A percentile compares a stretch with the other conserved stretches of the same genome.
phyloP scores from a whole-genome alignment of 2,329 filamentous ascomycete species.

The Parascedosporium putredinis region DNA sequence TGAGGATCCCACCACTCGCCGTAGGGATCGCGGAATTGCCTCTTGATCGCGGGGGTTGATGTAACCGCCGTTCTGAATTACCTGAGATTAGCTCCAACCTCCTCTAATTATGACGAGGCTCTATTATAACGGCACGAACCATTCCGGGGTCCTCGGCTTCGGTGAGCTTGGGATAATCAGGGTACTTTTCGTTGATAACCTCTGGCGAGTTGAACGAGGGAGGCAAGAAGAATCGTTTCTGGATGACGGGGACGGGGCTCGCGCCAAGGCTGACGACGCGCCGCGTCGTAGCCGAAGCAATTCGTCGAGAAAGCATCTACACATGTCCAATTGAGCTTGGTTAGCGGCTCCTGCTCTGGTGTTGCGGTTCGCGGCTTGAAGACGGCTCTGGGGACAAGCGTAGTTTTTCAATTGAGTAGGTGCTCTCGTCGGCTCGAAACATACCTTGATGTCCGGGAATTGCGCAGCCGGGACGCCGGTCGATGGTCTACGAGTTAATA shows the following conservation, averaged over 20 bases:
- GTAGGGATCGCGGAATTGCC: conserved; percentile 85
- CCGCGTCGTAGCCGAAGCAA: conserved; percentile 31
- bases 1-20: conserved; percentile 96
- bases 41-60: conserved; percentile 74
- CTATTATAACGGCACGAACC: conserved; percentile 36
- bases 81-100: too few species aligned
- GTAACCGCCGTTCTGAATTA: conserved; percentile 81
- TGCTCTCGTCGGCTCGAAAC: neutral
- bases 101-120: too few species aligned
- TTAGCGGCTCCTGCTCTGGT: neutral
- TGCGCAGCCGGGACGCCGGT: neutral
- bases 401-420: neutral
- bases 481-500: neutral
- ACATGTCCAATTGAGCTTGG: neutral
- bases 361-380: neutral
- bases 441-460: conserved; percentile 4
- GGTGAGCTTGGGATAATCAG: conserved; percentile 34
- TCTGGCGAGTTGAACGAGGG: conserved; percentile 33
- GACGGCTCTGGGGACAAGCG: too few species aligned
- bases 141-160: conserved; percentile 57
- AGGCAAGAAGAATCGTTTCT: conserved; percentile 49
- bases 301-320: conserved; percentile 53
- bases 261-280: conserved; percentile 18
- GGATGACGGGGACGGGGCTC: conserved; percentile 37
- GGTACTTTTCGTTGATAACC: conserved; percentile 41